phyloP scores from a whole-genome alignment of 805 yeast genomes.

The Nakazawaea wyomingensis region DNA sequence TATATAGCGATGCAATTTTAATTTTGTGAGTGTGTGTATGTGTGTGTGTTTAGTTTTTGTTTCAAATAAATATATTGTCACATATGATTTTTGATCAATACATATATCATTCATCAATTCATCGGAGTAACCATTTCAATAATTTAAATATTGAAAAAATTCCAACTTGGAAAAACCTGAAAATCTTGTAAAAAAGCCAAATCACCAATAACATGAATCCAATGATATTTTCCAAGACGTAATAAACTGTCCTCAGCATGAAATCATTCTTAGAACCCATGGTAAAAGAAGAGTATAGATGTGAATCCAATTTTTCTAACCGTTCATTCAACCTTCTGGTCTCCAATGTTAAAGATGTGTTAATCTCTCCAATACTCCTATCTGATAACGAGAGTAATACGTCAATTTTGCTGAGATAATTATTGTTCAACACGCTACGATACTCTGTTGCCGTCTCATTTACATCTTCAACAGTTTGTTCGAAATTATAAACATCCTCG shows the following conservation, averaged over 20 bases:
- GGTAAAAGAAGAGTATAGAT: conserved; percentile 14
- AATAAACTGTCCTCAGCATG: conserved; percentile 36
- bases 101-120: too few relatives aligned
- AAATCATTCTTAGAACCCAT: conserved; percentile 27
- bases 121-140: conserved; percentile 3
- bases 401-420: conserved; percentile 42
- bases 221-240: conserved; percentile 44
- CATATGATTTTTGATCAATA: too few relatives aligned
- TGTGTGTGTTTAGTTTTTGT: not conserved
- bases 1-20: too few relatives aligned
- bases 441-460: conserved; percentile 7
- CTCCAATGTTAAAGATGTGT: conserved; percentile 62
- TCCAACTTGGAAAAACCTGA: conserved; percentile 1
- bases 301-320: conserved; percentile 35
- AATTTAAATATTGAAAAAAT: not conserved
- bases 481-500: conserved; percentile 6
- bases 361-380: conserved; percentile 67
- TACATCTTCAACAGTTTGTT: conserved; percentile 2
- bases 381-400: conserved; percentile 58
- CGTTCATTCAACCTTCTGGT: conserved; percentile 49
- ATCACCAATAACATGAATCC: conserved; percentile 45
- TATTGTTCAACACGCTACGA: conserved; percentile 8
- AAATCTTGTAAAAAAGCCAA: conserved; percentile 38
- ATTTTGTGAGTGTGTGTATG: not conserved
- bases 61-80: not conserved